Conservation (phyloP, 495 filamentous ascomycete genomes). For the Aspergillus heteromorphus region DNA sequence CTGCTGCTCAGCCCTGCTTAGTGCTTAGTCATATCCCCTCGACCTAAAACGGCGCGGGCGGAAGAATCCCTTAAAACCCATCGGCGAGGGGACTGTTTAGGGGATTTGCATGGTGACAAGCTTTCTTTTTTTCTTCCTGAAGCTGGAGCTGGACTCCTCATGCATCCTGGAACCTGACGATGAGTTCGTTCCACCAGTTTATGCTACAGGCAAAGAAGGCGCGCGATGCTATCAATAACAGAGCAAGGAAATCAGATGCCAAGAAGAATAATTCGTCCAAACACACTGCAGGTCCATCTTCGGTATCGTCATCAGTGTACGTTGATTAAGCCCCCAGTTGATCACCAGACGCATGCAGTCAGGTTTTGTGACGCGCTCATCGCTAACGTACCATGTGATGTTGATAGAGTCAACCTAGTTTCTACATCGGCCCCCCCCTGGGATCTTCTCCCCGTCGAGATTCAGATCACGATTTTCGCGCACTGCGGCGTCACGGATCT, state of each 20-base stretch:
- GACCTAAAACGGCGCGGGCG: background rate
- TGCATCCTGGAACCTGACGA: constrained; percentile 27
- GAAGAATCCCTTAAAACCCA: constrained; percentile 7
- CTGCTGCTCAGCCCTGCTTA: background rate
- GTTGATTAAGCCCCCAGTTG: constrained; percentile 6
- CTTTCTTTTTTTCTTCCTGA: constrained; percentile 6
- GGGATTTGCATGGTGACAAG: constrained; percentile 7
- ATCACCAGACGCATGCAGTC: background rate
- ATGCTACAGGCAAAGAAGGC: constrained; percentile 30
- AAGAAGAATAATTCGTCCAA: constrained; percentile 20
- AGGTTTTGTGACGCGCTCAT: background rate
- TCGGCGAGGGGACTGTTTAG: constrained; percentile 7
- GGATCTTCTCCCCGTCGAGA: constrained; percentile 38
- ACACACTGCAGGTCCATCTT: constrained; percentile 17
- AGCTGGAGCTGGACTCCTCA: constrained; percentile 26
- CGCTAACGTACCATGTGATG: constrained; percentile 12
- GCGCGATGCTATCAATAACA: constrained; percentile 28
- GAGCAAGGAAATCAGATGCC: constrained; percentile 23
- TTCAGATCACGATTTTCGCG: constrained; percentile 42
- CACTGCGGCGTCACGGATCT: constrained; percentile 37
- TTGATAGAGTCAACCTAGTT: constrained; percentile 14
- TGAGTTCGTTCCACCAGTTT: constrained; percentile 34
- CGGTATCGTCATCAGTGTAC: constrained; percentile 19
- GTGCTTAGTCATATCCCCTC: background rate
- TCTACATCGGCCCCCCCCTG: constrained; percentile 30